Percentiles rank a stretch among this genome's conserved stretches.
These are phyloP conservation scores for Circinella minor DNA, from an alignment of 371 early-diverging fungal species.

Conservation along the genomic window DNA sequence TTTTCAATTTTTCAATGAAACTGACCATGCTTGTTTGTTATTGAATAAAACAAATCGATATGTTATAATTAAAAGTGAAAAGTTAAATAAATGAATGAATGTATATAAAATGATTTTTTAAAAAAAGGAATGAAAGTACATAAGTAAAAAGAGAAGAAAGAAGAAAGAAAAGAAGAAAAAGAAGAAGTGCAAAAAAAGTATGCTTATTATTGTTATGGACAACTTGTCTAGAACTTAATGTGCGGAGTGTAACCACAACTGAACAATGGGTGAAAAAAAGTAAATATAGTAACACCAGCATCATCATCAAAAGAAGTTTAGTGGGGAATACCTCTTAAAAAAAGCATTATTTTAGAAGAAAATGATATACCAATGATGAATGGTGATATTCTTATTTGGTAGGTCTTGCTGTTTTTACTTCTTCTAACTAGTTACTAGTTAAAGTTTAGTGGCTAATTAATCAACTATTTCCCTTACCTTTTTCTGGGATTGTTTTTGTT, in stretches of 20 bases:
- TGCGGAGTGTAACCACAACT: background rate
- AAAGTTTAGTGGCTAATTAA: too few relatives aligned
- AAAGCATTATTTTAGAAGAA: too few relatives aligned
- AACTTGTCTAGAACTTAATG: constrained; percentile 4
- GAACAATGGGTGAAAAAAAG: background rate
- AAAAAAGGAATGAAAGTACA: constrained; percentile 10
- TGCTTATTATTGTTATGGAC: background rate
- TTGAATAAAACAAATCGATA: background rate
- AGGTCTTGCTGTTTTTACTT: too few relatives aligned
- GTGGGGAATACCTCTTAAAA: too few relatives aligned
- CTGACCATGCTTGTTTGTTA: constrained; percentile 43
- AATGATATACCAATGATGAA: too few relatives aligned
- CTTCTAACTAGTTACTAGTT: too few relatives aligned
- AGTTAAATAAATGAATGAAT: background rate
- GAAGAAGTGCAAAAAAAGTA: background rate
- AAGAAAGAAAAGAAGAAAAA: constrained; percentile 4
- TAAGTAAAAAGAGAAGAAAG: constrained; percentile 12
- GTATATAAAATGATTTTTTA: background rate
- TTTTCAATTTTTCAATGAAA: constrained; percentile 62
- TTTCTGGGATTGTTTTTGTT: too few relatives aligned
- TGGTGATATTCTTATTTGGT: too few relatives aligned
- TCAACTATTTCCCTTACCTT: too few relatives aligned
- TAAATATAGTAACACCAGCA: too few relatives aligned
- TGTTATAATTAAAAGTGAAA: constrained; percentile 4
- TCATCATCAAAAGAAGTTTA: too few relatives aligned